Percentiles rank a stretch among this genome's conserved stretches.
Conservation (phyloP, 106 monocot genomes). For the Dendrobium nobile region DNA sequence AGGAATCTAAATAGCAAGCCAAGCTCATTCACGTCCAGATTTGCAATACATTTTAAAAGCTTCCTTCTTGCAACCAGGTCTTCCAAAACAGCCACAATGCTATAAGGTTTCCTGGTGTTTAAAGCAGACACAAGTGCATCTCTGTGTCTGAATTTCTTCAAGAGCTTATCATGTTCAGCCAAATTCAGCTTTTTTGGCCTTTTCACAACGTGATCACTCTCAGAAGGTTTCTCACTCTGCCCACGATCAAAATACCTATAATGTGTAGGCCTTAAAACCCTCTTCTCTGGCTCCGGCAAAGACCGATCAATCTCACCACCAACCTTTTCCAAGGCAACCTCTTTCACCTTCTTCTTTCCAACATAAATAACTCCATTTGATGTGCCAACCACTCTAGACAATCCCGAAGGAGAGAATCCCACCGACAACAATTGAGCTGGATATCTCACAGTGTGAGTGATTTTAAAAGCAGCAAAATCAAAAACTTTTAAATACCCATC, state of each 20-base stretch:
- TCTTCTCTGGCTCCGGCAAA: constrained; percentile 20
- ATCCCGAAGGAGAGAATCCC: constrained; percentile 69
- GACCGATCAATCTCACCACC: constrained; percentile 16
- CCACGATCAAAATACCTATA: constrained; percentile 70
- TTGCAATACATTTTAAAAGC: constrained; percentile 52
- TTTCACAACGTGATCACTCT: constrained; percentile 57
- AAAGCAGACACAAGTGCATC: constrained; percentile 67
- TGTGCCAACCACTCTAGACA: constrained; percentile 58
- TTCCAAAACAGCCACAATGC: constrained; percentile 68
- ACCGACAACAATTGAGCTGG: constrained; percentile 76
- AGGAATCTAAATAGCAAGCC: constrained; percentile 58
- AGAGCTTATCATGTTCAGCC: constrained; percentile 62
- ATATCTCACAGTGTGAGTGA: constrained; percentile 82
- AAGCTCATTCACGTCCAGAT: constrained; percentile 69
- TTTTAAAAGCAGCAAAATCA: constrained; percentile 63
- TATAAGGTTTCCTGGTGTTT: constrained; percentile 35
- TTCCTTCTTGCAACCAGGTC: constrained; percentile 90
- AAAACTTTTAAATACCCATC: constrained; percentile 94
- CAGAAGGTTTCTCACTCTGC: constrained; percentile 52
- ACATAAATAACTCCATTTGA: constrained; percentile 69
- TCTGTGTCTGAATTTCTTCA: constrained; percentile 86
- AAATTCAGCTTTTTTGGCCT: constrained; percentile 44
- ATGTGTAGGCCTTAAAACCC: constrained; percentile 24
- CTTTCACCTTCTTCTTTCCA: constrained; percentile 50
- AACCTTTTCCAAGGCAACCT: constrained; percentile 14